A percentile compares a stretch with the other conserved stretches of the same genome.
Evolutionary conservation across 2,329 filamentous ascomycete genomes (phyloP).

Genomic region (Colletotrichum simmondsii): DNA sequence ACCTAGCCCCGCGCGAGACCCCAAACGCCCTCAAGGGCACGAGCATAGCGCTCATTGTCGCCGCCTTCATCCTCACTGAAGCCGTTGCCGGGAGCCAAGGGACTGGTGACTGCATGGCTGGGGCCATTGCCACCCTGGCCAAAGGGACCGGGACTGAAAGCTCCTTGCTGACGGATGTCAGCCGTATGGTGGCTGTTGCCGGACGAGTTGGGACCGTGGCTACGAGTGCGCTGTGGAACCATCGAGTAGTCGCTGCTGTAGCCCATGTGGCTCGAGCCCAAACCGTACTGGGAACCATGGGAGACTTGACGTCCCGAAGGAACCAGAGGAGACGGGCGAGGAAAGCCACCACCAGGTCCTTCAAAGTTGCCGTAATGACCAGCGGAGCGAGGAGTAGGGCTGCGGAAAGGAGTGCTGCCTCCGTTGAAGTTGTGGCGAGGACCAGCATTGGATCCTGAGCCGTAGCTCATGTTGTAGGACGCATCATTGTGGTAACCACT

Average conservation of each 20-base stretch:
- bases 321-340: slow-evolving; percentile 8
- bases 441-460: slow-evolving; percentile 2
- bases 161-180: slow-evolving; percentile 8
- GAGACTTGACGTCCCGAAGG: neutral
- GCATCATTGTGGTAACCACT: slow-evolving; percentile 7
- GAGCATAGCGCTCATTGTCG: slow-evolving; percentile 30
- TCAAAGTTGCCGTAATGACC: slow-evolving; percentile 15
- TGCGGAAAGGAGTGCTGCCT: slow-evolving; percentile 9
- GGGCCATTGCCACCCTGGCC: slow-evolving; percentile 14
- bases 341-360: neutral
- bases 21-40: slow-evolving; percentile 33
- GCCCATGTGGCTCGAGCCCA: neutral
- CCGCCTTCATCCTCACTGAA: slow-evolving; percentile 15
- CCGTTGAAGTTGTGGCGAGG: slow-evolving; percentile 25
- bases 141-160: slow-evolving; percentile 6
- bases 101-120: neutral
- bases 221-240: neutral
- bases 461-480: slow-evolving; percentile 20
- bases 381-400: slow-evolving; percentile 24
- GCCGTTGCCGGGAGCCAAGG: neutral
- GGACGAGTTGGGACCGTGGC: neutral
- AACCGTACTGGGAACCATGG: neutral
- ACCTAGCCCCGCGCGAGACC: slow-evolving; percentile 34
- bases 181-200: slow-evolving; percentile 10
- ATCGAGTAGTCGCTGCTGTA: slow-evolving; percentile 5